These are phyloP conservation scores for Fusarium decemcellulare DNA, from an alignment of 2,329 filamentous ascomycete species.

Conservation along the genomic window DNA sequence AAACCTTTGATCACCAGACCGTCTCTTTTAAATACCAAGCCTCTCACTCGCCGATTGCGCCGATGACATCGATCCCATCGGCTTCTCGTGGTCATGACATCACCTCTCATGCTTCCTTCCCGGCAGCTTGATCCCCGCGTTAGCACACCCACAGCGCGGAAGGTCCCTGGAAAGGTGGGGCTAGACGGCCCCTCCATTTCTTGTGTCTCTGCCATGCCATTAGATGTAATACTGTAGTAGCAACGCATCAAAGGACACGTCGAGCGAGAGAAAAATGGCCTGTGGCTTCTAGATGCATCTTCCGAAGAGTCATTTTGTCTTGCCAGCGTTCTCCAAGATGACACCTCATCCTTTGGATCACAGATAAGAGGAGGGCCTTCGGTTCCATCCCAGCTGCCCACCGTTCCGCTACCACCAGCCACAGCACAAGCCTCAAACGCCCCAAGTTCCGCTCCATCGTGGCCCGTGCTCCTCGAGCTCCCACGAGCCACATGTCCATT, in stretches of 20 bases:
- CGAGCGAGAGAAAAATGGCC: too few species aligned
- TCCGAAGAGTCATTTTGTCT: too few species aligned
- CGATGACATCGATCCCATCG: constrained; percentile 47
- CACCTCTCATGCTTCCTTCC: constrained; percentile 25
- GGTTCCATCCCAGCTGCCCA: too few species aligned
- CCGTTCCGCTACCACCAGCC: constrained; percentile 12
- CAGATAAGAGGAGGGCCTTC: too few species aligned
- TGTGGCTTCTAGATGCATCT: too few species aligned
- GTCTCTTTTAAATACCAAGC: constrained; percentile 35
- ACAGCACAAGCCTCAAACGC: constrained; percentile 31
- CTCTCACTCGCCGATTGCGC: constrained; percentile 24
- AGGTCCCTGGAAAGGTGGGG: constrained; percentile 32
- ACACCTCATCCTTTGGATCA: too few species aligned
- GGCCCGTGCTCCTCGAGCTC: constrained; percentile 35
- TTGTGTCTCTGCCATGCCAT: too few species aligned
- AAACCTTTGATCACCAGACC: background rate
- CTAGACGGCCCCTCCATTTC: background rate
- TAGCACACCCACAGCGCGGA: constrained; percentile 33
- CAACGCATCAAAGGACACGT: too few species aligned
- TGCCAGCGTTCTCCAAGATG: too few species aligned
- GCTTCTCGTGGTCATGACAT: constrained; percentile 46
- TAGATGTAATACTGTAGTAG: too few species aligned
- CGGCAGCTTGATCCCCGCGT: constrained; percentile 25
- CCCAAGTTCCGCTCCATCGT: constrained; percentile 19
- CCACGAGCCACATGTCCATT: constrained; percentile 43